Percentiles rank a stretch among this genome's conserved stretches.
These are phyloP conservation scores for Colletotrichum noveboracense DNA, from an alignment of 2,329 filamentous ascomycete species.

Conservation along the genomic window DNA sequence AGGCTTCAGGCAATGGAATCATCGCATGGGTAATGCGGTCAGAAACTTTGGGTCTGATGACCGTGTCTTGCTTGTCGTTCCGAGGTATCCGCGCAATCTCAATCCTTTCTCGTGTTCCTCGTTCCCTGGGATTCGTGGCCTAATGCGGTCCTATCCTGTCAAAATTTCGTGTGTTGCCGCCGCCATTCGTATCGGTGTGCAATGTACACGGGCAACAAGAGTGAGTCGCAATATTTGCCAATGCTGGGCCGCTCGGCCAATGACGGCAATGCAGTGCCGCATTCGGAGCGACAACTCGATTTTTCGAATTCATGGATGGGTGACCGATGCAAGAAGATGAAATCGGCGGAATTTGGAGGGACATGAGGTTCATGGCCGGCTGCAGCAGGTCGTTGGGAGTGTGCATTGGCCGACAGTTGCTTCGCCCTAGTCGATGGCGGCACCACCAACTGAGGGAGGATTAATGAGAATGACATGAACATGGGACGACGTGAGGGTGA, in stretches of 20 bases:
- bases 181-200: neutral
- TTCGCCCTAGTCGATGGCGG: neutral
- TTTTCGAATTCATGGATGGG: neutral
- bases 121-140: neutral
- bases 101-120: slow-evolving; percentile 16
- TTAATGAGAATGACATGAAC: neutral
- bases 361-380: neutral
- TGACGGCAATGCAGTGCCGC: neutral
- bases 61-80: slow-evolving; percentile 15
- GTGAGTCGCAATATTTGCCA: neutral
- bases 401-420: neutral
- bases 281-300: neutral
- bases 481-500: slow-evolving; percentile 2
- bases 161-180: neutral
- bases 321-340: neutral
- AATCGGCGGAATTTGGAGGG: neutral
- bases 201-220: neutral
- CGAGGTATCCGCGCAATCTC: slow-evolving; percentile 21
- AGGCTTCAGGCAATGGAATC: slow-evolving; percentile 20
- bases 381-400: neutral
- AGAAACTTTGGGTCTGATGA: slow-evolving; percentile 23
- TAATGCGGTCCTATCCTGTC: slow-evolving; percentile 12
- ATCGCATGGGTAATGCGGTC: slow-evolving; percentile 18
- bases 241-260: neutral
- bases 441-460: neutral